Evolutionary conservation across 257 asterid species (phyloP).

Genomic region (Cordia subcordata): DNA sequence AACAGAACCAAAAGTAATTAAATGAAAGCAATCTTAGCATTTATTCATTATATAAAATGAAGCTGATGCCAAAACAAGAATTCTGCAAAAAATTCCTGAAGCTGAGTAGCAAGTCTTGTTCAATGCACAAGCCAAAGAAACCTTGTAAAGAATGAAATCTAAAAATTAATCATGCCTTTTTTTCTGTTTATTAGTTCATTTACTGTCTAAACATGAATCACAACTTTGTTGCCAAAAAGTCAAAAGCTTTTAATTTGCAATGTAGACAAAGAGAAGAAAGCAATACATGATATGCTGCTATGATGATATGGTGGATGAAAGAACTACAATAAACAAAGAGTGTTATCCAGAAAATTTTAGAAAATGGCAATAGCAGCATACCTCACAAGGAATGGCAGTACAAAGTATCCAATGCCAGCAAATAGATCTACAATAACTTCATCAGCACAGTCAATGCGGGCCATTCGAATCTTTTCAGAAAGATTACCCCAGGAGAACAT

Average conservation of each 20-base stretch:
- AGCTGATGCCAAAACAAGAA: too few species aligned
- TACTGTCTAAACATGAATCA: background rate
- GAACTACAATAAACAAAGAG: background rate
- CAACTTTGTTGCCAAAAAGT: background rate
- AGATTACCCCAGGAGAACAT: slow-evolving; percentile 99
- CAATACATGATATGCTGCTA: too few species aligned
- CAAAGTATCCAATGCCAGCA: slow-evolving; percentile 95
- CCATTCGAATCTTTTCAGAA: slow-evolving; percentile 91
- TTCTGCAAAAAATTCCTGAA: too few species aligned
- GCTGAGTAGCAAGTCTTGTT: too few species aligned
- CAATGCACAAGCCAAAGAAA: too few species aligned
- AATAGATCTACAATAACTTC: slow-evolving; percentile 88
- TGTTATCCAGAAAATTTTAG: background rate
- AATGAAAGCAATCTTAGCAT: background rate
- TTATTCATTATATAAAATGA: background rate
- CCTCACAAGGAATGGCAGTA: slow-evolving; percentile 95
- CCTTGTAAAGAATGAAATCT: too few species aligned
- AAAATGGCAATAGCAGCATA: slow-evolving; percentile 12
- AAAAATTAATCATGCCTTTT: too few species aligned
- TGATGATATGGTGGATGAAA: background rate
- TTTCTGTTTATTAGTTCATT: too few species aligned
- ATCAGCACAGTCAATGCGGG: slow-evolving; percentile 61
- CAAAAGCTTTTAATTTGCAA: too few species aligned
- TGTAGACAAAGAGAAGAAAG: too few species aligned
- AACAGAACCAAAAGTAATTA: background rate